Evolutionary conservation across 1,284 basidiomycete genomes (phyloP).

Genomic region (Porogramme epimiltina): DNA sequence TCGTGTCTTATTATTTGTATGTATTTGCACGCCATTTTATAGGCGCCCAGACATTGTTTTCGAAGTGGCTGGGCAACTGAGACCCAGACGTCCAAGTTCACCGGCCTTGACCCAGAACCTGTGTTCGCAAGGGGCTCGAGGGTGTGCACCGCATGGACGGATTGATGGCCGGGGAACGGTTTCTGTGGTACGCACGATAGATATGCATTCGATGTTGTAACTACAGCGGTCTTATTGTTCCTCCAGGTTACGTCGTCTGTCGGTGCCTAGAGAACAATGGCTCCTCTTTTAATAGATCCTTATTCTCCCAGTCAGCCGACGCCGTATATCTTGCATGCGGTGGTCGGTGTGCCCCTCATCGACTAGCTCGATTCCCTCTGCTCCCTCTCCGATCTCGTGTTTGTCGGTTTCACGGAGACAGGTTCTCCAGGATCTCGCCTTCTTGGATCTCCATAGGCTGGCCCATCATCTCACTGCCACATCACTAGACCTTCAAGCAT

Average conservation of each 20-base stretch:
- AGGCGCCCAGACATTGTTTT: too few species aligned
- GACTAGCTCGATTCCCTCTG: constrained; percentile 13
- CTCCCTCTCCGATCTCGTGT: background rate
- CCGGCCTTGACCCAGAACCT: too few species aligned
- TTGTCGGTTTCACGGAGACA: constrained; percentile 8
- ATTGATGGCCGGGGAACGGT: too few species aligned
- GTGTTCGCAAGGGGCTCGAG: too few species aligned
- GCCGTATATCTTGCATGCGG: constrained; percentile 12
- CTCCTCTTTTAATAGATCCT: constrained; percentile 8
- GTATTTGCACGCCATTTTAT: too few species aligned
- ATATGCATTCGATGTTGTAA: too few species aligned
- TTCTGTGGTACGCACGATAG: too few species aligned
- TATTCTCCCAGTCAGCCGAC: constrained; percentile 13
- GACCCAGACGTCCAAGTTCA: too few species aligned
- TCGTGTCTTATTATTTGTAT: too few species aligned
- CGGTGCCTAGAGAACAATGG: constrained; percentile 12
- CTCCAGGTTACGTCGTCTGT: background rate
- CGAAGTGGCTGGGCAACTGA: too few species aligned
- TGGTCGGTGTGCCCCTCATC: background rate
- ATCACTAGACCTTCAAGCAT: background rate
- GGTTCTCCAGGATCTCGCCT: constrained; percentile 7
- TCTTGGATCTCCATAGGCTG: constrained; percentile 6
- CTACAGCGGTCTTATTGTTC: constrained; percentile 10
- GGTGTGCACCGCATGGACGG: too few species aligned
- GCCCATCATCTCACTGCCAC: constrained; percentile 1